Evolutionary conservation across 345 rosid species (phyloP), one percentile per base, ranked within the genome.

Genomic region (Eucalyptus globulus): DNA sequence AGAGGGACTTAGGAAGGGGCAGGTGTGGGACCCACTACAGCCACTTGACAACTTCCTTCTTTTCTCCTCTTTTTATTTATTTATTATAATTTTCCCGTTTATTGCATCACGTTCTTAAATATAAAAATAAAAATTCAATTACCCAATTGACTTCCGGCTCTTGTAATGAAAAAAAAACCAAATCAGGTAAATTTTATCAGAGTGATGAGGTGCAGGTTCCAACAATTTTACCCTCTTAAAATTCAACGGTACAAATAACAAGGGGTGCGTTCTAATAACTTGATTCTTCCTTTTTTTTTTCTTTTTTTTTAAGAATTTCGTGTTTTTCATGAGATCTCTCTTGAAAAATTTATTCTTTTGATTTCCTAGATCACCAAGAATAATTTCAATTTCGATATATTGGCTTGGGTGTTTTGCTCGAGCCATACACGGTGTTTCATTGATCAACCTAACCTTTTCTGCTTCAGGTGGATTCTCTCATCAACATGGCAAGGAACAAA

Each of bases 261-360:
- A 1, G 40, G 4, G 40, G 3, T 5, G 10, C 6, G 3, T 65
- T n/a, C 2, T 4, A 15, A 65, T 8, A 8, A 0, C 21, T 65
- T 31, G 76, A 65, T 65, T 2, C 11, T 2, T 65, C 10, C 3
- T 27, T 13, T 12, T 62, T 27, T 13, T 6, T 62, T 40, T 40
- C 1, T 1, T 40, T 43, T 6, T 62, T 62, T 62, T 1, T 12
- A 62, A 62, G 14, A 62, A 12, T 12, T 62, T 13, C 0, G 4
- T 62, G 31, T 0, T 62, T 62, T 62, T 3, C 69, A 29, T 14
- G 3, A 62, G 4, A n/a, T 65, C 9, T 34, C 3, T 65, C 21
- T 3, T 4, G 11, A 65, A 65, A 65, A 65, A 17, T 53, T 14
- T 7, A 8, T n/a, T 11, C 40, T 65, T n/a, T 65, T n/a, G 21